Evolutionary conservation across 345 rosid genomes (phyloP), one percentile per base, ranked within the genome.

Genomic region (Jatropha curcas): DNA sequence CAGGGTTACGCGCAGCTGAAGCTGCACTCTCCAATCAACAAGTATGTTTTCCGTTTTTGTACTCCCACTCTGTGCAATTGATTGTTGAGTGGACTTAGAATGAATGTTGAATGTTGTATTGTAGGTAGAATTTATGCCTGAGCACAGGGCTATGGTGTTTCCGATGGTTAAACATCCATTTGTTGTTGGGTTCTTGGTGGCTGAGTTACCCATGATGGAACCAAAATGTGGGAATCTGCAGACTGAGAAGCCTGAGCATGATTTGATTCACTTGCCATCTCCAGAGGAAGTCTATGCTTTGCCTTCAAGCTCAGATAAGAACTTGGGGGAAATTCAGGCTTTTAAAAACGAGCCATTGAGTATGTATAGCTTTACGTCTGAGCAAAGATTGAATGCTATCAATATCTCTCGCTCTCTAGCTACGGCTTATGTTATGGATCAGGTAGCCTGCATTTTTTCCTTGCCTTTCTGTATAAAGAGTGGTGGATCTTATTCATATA

Each of bases 381-480:
- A 89, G 67, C 90, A 89, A 83, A 89, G 86, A 81, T 79, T 81
- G 14, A 89, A 87, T 82, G 97, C 97, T 13, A 83, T 89, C 60
- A 84, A 89, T 68, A 94, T 92, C 28, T 83, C 92, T 25, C 85
- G 80, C 31, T 81, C 96, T 72, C 81, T 90, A 14, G 98, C 97
- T 60, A 88, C 92, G 95, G 97, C 97, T 0, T 90, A 94, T 81
- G 97, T 94, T 37, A 89, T 94, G 97, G 98, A 94, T 81, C 97
- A 94, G 98, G 97, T 92, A 67, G 63, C 61, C 71, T 53, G 16
- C 30, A 16, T 59, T 7, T 63, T 2, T 19, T 39, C 79, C 48
- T 64, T 10, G 7, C 13, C 66, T 41, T 25, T 65, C 6, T 45
- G 27, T 43, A 14, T 48, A 28, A 65, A 16, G 33, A 43, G 2